Evolutionary conservation across 176 grass and related monocot species (phyloP), one percentile per base, ranked within the genome.

Genomic region (Areca catechu): DNA sequence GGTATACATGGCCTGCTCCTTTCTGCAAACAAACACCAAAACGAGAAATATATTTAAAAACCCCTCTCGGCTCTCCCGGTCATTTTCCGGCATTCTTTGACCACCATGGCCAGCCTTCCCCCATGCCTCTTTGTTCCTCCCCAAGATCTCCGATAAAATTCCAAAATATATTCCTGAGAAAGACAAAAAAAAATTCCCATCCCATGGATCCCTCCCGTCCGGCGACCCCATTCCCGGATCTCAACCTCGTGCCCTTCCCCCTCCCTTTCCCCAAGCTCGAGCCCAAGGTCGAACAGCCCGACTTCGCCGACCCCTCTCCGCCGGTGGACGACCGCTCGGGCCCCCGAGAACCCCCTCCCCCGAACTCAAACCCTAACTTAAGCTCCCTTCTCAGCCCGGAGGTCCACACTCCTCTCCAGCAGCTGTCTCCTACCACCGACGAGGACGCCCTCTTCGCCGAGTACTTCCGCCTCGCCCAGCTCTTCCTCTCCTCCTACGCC

Each of bases 231-330:
- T 53, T 54, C 19, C 65, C 19, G n/a, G 50, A 52, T 50, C 64
- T 67, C 50, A 66, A 53, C 50, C 49, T 66, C 50, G 3, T n/a
- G 17, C 58, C 18, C 59, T 50, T 18, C 48, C 62, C 50, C 15
- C 7, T 22, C 2, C 65, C 19, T 27, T 37, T 67, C 51, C 65
- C 65, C 51, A 67, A 67, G 51, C 5, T 67, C 51, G 65, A 67
- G 51, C 65, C 65, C 10, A 67, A 67, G 19, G 18, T 19, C 9
- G 65, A 67, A 51, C 65, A 50, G 25, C n/a, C 20, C 27, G 65
- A 67, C 24, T 4, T 28, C 4, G 4, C 19, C 24, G 14, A 10
- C 62, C n/a, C 16, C 24, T n/a, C 19, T 19, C 52, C 50, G 27
- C 7, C 5, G 3, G 20, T 5, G 7, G 19, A 20, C 6, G 47